Conservation (phyloP, 768 basidiomycete species). For the Lentinula sp. region DNA sequence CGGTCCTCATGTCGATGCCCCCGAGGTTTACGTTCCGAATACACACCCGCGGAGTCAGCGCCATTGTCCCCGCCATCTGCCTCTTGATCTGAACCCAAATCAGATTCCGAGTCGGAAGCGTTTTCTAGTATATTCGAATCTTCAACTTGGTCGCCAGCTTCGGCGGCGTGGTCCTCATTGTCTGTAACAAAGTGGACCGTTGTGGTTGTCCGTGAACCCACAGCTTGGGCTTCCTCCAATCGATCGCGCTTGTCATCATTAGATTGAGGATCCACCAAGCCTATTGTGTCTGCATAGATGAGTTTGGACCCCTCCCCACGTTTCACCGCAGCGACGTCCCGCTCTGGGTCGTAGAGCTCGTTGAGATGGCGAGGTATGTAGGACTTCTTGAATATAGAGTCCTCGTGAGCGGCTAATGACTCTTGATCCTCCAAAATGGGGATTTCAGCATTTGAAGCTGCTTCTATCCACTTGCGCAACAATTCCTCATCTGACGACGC, state of each 20-base stretch:
- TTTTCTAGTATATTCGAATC: slow-evolving; percentile 22
- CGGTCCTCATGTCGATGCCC: slow-evolving; percentile 93
- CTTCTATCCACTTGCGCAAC: slow-evolving; percentile 43
- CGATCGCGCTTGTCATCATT: not conserved
- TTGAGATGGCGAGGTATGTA: slow-evolving; percentile 92
- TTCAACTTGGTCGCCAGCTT: slow-evolving; percentile 16
- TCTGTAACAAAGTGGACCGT: not conserved
- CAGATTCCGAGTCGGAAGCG: not conserved
- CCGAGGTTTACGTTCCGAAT: slow-evolving; percentile 54
- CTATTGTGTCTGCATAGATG: slow-evolving; percentile 87
- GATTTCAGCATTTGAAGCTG: not conserved
- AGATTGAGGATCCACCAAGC: slow-evolving; percentile 48
- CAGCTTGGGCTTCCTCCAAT: slow-evolving; percentile 5
- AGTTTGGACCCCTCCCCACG: slow-evolving; percentile 66
- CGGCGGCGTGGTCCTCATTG: slow-evolving; percentile 15
- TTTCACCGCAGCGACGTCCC: slow-evolving; percentile 74
- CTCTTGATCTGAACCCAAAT: slow-evolving; percentile 28
- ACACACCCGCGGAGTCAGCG: slow-evolving; percentile 20
- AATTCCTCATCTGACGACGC: slow-evolving; percentile 23
- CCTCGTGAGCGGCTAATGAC: slow-evolving; percentile 51
- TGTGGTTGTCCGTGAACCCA: slow-evolving; percentile 9
- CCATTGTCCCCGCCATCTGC: slow-evolving; percentile 26
- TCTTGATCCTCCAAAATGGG: slow-evolving; percentile 10
- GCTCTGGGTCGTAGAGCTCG: slow-evolving; percentile 92
- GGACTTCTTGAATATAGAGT: slow-evolving; percentile 81